phyloP scores from a whole-genome alignment of 2,329 filamentous ascomycete species.

The Microsporum audouinii region DNA sequence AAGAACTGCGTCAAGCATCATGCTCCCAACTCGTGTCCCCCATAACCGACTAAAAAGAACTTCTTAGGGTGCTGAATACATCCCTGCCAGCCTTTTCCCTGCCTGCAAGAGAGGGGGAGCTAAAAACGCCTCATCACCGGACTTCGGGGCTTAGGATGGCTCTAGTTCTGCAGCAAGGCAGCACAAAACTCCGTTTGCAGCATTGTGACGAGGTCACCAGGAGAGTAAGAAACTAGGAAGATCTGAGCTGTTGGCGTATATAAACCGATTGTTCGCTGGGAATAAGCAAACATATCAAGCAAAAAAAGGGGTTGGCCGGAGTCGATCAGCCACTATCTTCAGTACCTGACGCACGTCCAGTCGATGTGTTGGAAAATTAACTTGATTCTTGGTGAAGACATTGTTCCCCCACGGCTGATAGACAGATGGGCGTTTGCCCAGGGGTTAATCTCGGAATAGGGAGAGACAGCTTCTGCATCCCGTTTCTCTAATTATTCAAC shows the following conservation, averaged over 20 bases:
- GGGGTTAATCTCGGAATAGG: neutral
- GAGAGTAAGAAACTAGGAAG: neutral
- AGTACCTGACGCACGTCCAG: neutral
- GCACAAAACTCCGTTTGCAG: neutral
- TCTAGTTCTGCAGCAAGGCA: neutral
- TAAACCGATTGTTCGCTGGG: neutral
- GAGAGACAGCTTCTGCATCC: neutral
- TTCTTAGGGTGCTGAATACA: neutral
- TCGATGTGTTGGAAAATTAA: neutral
- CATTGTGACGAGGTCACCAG: constrained; percentile 2
- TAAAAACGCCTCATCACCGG: constrained; percentile 1
- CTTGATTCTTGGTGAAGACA: neutral
- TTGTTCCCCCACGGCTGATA: neutral
- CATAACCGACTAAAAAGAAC: neutral
- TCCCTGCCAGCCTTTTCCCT: constrained; percentile 1
- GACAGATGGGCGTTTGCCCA: neutral
- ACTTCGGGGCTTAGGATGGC: neutral
- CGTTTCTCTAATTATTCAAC: neutral
- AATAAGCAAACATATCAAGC: constrained; percentile 1
- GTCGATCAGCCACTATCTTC: neutral
- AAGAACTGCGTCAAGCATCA: neutral
- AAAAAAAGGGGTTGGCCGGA: neutral
- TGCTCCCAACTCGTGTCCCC: neutral
- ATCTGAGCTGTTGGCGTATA: neutral
- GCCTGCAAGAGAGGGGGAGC: neutral